Percentiles rank a stretch among this genome's conserved stretches.
Evolutionary conservation across 768 basidiomycete genomes (phyloP).

Genomic region (Calocybe indica): DNA sequence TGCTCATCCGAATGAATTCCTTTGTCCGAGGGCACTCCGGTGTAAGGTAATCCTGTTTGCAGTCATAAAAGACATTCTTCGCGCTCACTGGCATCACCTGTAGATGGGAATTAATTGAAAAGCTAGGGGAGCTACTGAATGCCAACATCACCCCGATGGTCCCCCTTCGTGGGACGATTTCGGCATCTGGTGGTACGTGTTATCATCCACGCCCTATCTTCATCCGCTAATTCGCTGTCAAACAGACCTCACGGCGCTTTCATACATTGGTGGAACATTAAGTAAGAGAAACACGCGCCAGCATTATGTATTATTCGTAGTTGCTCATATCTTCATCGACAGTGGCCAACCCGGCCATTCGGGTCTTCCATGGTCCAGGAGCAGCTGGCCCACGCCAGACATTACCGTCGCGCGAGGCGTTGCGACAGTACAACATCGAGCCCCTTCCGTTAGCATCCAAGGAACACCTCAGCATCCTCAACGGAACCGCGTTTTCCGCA

Average conservation of each 20-base stretch:
- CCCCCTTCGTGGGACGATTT: conserved; percentile 77
- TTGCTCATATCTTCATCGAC: too few species aligned
- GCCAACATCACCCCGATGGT: conserved; percentile 69
- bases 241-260: conserved; percentile 44
- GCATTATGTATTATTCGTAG: too few species aligned
- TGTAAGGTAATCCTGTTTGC: conserved; percentile 31
- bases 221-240: neutral
- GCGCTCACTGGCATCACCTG: too few species aligned
- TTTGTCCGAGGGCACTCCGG: conserved; percentile 79
- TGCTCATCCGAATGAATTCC: conserved; percentile 76
- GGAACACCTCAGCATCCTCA: conserved; percentile 65
- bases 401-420: conserved; percentile 43
- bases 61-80: too few species aligned
- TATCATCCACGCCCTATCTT: neutral
- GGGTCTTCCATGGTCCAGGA: conserved; percentile 53
- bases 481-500: conserved; percentile 74
- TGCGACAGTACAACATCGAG: conserved; percentile 46
- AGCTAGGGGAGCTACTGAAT: conserved; percentile 56
- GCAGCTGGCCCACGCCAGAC: conserved; percentile 45
- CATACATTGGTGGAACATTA: conserved; percentile 59
- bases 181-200: conserved; percentile 63
- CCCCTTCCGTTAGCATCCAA: conserved; percentile 59
- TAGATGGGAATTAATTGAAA: conserved; percentile 71
- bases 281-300: conserved; percentile 1
- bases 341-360: conserved; percentile 61